Evolutionary conservation across 2,329 filamentous ascomycete genomes (phyloP).

Genomic region (Ophiocordyceps sinensis): DNA sequence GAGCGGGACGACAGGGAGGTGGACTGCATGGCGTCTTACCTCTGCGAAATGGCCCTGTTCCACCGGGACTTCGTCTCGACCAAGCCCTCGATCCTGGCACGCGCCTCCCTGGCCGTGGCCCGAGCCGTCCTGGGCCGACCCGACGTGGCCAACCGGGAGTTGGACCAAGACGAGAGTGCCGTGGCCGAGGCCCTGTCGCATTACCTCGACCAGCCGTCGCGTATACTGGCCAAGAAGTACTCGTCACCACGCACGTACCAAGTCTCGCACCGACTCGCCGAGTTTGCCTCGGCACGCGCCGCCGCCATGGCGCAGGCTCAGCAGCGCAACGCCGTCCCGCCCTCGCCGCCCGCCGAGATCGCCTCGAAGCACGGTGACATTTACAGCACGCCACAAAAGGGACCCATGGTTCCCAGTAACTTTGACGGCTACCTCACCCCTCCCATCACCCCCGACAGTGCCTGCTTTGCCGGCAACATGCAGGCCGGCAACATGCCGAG

Average conservation of each 20-base stretch:
- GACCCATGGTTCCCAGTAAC: slow-evolving; percentile 45
- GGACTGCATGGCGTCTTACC: slow-evolving; percentile 88
- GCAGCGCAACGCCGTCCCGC: slow-evolving; percentile 34
- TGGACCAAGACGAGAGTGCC: slow-evolving; percentile 58
- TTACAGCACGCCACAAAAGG: slow-evolving; percentile 70
- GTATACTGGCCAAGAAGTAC: slow-evolving; percentile 45
- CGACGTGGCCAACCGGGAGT: slow-evolving; percentile 62
- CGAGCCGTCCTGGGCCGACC: slow-evolving; percentile 72
- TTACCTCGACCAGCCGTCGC: slow-evolving; percentile 43
- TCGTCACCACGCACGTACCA: slow-evolving; percentile 36
- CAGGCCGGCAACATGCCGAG: slow-evolving; percentile 28
- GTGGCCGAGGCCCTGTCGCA: slow-evolving; percentile 47
- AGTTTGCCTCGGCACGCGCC: slow-evolving; percentile 45
- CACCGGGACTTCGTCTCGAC: slow-evolving; percentile 94
- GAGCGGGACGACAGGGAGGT: slow-evolving; percentile 69
- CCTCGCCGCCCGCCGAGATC: slow-evolving; percentile 44
- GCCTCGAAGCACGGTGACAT: slow-evolving; percentile 41
- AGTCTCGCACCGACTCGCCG: slow-evolving; percentile 39
- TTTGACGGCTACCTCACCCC: slow-evolving; percentile 71
- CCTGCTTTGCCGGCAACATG: slow-evolving; percentile 33
- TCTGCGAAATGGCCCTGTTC: slow-evolving; percentile 89
- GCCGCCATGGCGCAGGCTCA: slow-evolving; percentile 28
- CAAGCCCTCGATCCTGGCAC: slow-evolving; percentile 79
- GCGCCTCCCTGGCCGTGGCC: slow-evolving; percentile 72
- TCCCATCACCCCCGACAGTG: slow-evolving; percentile 68